Evolutionary conservation across 345 rosid genomes (phyloP), one percentile per base, ranked within the genome.

Genomic region (Aethionema arabicum): DNA sequence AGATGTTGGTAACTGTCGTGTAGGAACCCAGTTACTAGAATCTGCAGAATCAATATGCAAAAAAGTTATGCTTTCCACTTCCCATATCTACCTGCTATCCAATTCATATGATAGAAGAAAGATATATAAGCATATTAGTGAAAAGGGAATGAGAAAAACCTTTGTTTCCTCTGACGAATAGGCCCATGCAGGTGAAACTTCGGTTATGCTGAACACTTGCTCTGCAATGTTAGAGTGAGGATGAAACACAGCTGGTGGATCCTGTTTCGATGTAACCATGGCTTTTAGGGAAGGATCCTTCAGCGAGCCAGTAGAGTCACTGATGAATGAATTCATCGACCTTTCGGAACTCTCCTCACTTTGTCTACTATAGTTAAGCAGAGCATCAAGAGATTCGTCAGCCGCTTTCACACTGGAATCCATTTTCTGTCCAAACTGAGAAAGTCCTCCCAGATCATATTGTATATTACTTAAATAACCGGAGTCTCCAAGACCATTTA

Each of bases 311-410:
- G 81, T 77, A 52, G 95, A 72, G 57, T 82, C 83, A 4, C 78
- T 63, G 51, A 84, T 71, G 46, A 86, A 61, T 43, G 51, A 70
- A 74, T 80, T 74, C 71, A 90, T 79, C 99, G 97, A 93, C 74
- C 68, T 79, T 63, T 96, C 89, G 72, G 87, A 84, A 79, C 88
- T 93, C 67, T 84, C 99, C 72, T 85, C 90, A 73, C 80, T 87
- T 67, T 80, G 85, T 64, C 82, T 70, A 76, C 84, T 81, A 40
- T 72, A 81, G 72, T 80, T 63, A 15, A 64, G 75, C 72, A 75
- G 68, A 73, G 64, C 63, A 68, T 79, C 82, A 70, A 70, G 40
- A 4, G 84, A 52, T 63, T 78, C 82, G 76, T 74, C 72, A 58
- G 61, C 43, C 15, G 68, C 72, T 14, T 58, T 58, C 30, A 64